Evolutionary conservation across 257 asterid genomes (phyloP), one percentile per base, ranked within the genome.

Genomic region (Solanum rostratum): DNA sequence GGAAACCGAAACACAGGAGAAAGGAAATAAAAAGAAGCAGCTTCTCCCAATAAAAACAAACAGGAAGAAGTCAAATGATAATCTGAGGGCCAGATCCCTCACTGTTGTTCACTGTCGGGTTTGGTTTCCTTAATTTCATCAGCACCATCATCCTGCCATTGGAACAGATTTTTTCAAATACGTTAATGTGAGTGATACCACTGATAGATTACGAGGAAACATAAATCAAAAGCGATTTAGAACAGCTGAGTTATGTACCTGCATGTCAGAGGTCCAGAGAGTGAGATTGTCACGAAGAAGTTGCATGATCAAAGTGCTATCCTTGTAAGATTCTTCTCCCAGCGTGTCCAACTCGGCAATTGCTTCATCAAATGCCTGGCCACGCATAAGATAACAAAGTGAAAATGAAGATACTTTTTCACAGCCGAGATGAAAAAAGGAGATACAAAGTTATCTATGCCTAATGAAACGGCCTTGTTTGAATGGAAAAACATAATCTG

Each of bases 271-370:
- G 79, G 93, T 90, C 93, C 92, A 88, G 39, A 90, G 76, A 79
- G 93, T 90, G 86, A 90, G 93, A 76, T 90, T 90, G 89, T 90
- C 93, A 57, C 93, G 91, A 74, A 90, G 90, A 85, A 90, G 93
- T 89, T 90, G 93, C 93, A 90, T 90, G 62, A 90, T 90, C 87
- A 84, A 88, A 68, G 90, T 88, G 88, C 85, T 88, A 57, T 88
- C 90, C 83, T 88, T 88, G 85, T 88, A 88, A 29, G 90, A 88
- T 85, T 88, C 90, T 83, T 88, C 90, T 74, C 90, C 88, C 33
- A 88, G 84, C 10, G 91, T 90, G 85, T 90, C 93, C 86, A 90
- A 88, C 89, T 89, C 91, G 11, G 91, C 91, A 81, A 90, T 90
- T 69, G 93, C 93, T 88, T 90, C 91, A 66, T 90, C 91, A 49